Base-by-base conservation (phyloP, 345 rosid genomes). In the Corymbia maculata region DNA sequence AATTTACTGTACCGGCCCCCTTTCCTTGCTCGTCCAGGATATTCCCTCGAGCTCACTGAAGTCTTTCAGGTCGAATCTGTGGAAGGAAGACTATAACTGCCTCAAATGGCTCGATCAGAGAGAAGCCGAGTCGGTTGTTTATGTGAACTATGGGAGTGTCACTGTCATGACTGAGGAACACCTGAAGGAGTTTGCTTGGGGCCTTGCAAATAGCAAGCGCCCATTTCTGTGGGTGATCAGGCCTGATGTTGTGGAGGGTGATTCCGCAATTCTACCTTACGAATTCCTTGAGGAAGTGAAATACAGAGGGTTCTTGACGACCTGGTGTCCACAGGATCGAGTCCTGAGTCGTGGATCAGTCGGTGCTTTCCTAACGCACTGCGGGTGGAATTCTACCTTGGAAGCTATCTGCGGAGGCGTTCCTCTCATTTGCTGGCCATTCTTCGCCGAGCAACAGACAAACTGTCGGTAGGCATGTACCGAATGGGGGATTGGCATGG, bases 141-240 rank as follows among this genome's bases (percentile, higher is more conserved):
- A 88, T 36, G 89, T 91, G 44, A 91, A 85, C 47, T 89, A 80
- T 22, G 92, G 92, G 13, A 89, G 88, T 36, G 16, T 89, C 28
- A 85, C 89, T 11, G 85, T 88, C 8, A 87, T 91, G 89, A 87
- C 86, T 4, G 85, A 87, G 12, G 42, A 86, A 6, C 88, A 91
- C 53, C 52, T 93, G 86, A 88, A 51, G 75, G 92, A 93, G 57
- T 90, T 93, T 80, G 92, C 93, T 4, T 86, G 91, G 93, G 92
- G 93, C 13, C 89, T 91, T 49, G 94, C 93, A 7, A 88, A 89
- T 19, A 88, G 89, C 79, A 89, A 90, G 44, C 53, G 87, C 50
- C 88, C 92, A 13, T 90, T 93, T 88, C 22, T 90, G 8, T 93
- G 94, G 94, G 86, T 93, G 16, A 80, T 91, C 4, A 87, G 91